These are phyloP conservation scores for Malassezia restricta DNA, from an alignment of 1,284 basidiomycete species.

Conservation along the genomic window DNA sequence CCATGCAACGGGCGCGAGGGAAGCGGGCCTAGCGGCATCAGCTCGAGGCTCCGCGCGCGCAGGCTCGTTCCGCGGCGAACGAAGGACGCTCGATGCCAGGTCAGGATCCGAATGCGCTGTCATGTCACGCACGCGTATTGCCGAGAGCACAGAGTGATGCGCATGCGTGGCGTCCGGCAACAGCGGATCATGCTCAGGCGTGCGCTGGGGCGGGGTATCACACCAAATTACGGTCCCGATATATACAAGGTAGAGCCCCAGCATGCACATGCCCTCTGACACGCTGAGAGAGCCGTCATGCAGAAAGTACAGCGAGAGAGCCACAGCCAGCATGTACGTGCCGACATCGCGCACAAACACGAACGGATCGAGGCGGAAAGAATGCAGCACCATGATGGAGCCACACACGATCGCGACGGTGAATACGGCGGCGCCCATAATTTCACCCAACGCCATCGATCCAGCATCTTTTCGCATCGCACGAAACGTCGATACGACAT, in stretches of 20 bases:
- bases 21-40: not conserved
- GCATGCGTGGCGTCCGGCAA: not conserved
- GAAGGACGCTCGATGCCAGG: not conserved
- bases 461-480: conserved; percentile 77
- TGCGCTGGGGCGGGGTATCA: conserved; percentile 44
- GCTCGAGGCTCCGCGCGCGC: not conserved
- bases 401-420: conserved; percentile 88
- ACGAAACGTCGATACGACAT: conserved; percentile 74
- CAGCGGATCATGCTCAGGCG: not conserved
- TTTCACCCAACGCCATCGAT: conserved; percentile 80
- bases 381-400: conserved; percentile 86
- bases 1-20: not conserved
- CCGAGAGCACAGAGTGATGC: conserved; percentile 2
- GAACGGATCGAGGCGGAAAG: conserved; percentile 67
- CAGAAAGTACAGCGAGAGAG: conserved; percentile 62
- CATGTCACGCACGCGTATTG: not conserved
- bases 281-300: conserved; percentile 63
- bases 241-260: conserved; percentile 62
- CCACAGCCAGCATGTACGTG: conserved; percentile 75
- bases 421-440: conserved; percentile 87
- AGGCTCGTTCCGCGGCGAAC: not conserved
- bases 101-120: not conserved
- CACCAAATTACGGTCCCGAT: conserved; percentile 1
- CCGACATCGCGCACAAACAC: conserved; percentile 84
- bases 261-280: conserved; percentile 63